Base-by-base conservation (phyloP, 1,139 yeast species). In the Scheffersomyces illinoinensis region DNA sequence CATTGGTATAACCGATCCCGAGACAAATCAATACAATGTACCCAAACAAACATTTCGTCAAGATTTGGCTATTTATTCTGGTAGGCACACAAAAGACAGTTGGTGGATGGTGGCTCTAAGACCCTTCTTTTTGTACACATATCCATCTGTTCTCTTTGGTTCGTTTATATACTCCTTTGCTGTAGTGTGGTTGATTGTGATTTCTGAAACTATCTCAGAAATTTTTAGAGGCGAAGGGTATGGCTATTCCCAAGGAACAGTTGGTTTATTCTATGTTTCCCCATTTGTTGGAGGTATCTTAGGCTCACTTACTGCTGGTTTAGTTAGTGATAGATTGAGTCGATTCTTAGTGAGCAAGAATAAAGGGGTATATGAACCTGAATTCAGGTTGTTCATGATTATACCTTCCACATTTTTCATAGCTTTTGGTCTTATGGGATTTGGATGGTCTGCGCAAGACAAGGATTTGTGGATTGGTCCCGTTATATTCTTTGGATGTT, bases 121-220 rank as follows among this genome's bases (percentile, higher is more conserved):
- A 51, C 90, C 90, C 1, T 81, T 86, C 63, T 77, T 81, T 26
- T 75, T 86, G 14, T 81, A 77, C 60, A 62, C 74, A 2, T 86
- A 85, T 67, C 89, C 90, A 0, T 74, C 84, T 3, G 76, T 86
- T 19, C 68, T 84, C n/a, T 86, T 79, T 66, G 84, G 87, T 0
- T 76, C 89, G 0, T 66, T 86, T 10, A 71, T 84, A 1, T 86
- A 86, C 64, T 76, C 87, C 0, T 76, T 86, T 59, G 85, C 88
- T 12, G 88, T 86, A 26, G 87, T 86, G 21, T 86, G 89, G 89
- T 78, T 86, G 56, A 86, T 87, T 68, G 84, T 85, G 54, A 81
- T 86, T 54, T 83, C 88, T 1, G 89, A 86, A 67, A 79, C 86
- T 0, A 79, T 86, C 47, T 76, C 86, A 3, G 78, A 79, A 17